These are phyloP conservation scores for Plenodomus tracheiphilus DNA, from an alignment of 2,329 filamentous ascomycete genomes.

Conservation along the genomic window DNA sequence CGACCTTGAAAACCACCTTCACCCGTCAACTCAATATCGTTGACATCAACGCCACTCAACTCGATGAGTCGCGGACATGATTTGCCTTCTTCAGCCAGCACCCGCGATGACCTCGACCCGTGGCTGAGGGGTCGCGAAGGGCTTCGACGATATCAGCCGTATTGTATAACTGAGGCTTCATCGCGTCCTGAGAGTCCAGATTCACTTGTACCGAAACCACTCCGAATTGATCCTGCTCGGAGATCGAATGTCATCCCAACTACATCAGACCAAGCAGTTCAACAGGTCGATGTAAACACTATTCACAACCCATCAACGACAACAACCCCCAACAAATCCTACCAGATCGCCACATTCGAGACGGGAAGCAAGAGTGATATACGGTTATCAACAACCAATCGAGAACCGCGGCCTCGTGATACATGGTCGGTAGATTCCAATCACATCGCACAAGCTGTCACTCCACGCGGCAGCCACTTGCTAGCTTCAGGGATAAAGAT, in stretches of 20 bases:
- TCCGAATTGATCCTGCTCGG: not conserved
- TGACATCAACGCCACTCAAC: not conserved
- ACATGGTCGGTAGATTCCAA: slow-evolving; percentile 7
- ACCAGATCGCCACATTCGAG: not conserved
- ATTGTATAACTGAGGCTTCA: slow-evolving; percentile 23
- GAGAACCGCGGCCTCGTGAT: not conserved
- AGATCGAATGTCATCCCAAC: not conserved
- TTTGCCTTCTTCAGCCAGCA: not conserved
- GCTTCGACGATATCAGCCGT: slow-evolving; percentile 20
- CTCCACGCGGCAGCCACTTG: slow-evolving; percentile 16
- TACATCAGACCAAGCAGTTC: not conserved
- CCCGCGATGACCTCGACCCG: slow-evolving; percentile 4
- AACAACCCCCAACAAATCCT: not conserved
- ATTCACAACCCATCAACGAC: not conserved
- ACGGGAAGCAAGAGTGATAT: slow-evolving; percentile 4
- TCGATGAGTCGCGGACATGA: not conserved
- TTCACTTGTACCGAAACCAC: not conserved
- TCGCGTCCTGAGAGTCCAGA: slow-evolving; percentile 18
- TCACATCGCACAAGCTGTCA: slow-evolving; percentile 17
- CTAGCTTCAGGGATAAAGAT: slow-evolving; percentile 3
- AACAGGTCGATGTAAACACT: not conserved
- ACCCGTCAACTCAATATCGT: not conserved
- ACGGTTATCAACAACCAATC: slow-evolving; percentile 1
- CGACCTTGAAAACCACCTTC: not conserved
- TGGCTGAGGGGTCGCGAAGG: not conserved